Evolutionary conservation across 257 asterid species (phyloP).

Genomic region (Misopates orontium): DNA sequence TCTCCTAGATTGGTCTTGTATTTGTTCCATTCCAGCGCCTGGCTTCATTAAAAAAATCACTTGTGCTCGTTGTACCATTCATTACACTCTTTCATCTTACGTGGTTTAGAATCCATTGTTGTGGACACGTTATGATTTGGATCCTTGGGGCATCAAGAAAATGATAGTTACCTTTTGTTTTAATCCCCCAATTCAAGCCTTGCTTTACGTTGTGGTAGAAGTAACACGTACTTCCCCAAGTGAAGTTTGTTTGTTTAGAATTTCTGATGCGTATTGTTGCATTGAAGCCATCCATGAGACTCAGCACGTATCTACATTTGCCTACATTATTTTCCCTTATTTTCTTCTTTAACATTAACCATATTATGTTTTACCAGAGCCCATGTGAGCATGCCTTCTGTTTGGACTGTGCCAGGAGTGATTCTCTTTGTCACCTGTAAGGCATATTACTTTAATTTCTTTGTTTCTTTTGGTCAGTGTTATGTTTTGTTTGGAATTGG

Average conservation of each 20-base stretch:
- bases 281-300: slow-evolving; percentile 15
- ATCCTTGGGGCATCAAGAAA: not conserved
- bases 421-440: slow-evolving; percentile 94
- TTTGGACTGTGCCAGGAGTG: slow-evolving; percentile 93
- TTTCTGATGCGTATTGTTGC: not conserved
- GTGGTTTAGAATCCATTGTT: slow-evolving; percentile 3
- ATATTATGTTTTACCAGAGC: slow-evolving; percentile 55
- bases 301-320: slow-evolving; percentile 12
- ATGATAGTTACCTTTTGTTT: too few species aligned
- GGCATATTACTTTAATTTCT: slow-evolving; percentile 27
- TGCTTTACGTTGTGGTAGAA: too few species aligned
- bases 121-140: slow-evolving; percentile 3
- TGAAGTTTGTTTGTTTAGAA: too few species aligned
- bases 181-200: too few species aligned
- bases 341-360: too few species aligned
- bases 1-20: too few species aligned
- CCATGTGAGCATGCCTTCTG: slow-evolving; percentile 97
- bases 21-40: not conserved
- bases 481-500: slow-evolving; percentile 2
- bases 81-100: not conserved
- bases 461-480: not conserved
- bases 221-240: too few species aligned
- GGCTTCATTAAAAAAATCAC: slow-evolving; percentile 10
- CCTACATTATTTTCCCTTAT: slow-evolving; percentile 14
- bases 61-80: not conserved